Evolutionary conservation across 2,329 filamentous ascomycete species (phyloP).

Genomic region (Torrubiella hemipterigena): DNA sequence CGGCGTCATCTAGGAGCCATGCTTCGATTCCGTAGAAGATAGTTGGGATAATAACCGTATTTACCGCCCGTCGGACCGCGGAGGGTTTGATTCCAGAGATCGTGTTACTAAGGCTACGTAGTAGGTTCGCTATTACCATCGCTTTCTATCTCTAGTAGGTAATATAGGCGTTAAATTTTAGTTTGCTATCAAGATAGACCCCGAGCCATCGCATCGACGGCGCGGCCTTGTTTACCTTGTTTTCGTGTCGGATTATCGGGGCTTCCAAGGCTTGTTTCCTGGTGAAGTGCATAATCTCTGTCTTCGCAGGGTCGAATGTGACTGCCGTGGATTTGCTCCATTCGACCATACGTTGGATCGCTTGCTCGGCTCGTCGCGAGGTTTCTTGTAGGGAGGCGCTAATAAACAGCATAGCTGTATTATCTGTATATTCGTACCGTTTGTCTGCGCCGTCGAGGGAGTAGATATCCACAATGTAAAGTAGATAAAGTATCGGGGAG

Average conservation of each 20-base stretch:
- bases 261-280: slow-evolving; percentile 1
- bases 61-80: slow-evolving; percentile 2
- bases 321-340: slow-evolving; percentile 10
- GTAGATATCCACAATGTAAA: slow-evolving; percentile 5
- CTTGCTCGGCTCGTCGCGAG: slow-evolving; percentile 3
- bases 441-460: background rate
- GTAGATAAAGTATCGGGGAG: slow-evolving; percentile 4
- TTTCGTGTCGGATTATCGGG: slow-evolving; percentile 3
- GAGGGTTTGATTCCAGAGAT: slow-evolving; percentile 4
- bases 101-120: slow-evolving; percentile 6
- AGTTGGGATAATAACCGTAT: slow-evolving; percentile 5
- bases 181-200: slow-evolving; percentile 9
- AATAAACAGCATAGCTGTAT: slow-evolving; percentile 6
- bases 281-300: slow-evolving; percentile 12
- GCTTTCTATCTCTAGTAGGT: slow-evolving; percentile 9
- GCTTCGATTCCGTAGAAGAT: slow-evolving; percentile 5
- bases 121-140: slow-evolving; percentile 5
- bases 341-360: slow-evolving; percentile 5
- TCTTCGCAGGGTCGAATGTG: slow-evolving; percentile 11
- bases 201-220: slow-evolving; percentile 11
- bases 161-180: slow-evolving; percentile 9
- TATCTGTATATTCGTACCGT: slow-evolving; percentile 4
- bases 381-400: slow-evolving; percentile 8
- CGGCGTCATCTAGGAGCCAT: slow-evolving; percentile 4
- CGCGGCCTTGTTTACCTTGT: slow-evolving; percentile 1